phyloP scores from a whole-genome alignment of 768 basidiomycete genomes.

The Boletus sp. region DNA sequence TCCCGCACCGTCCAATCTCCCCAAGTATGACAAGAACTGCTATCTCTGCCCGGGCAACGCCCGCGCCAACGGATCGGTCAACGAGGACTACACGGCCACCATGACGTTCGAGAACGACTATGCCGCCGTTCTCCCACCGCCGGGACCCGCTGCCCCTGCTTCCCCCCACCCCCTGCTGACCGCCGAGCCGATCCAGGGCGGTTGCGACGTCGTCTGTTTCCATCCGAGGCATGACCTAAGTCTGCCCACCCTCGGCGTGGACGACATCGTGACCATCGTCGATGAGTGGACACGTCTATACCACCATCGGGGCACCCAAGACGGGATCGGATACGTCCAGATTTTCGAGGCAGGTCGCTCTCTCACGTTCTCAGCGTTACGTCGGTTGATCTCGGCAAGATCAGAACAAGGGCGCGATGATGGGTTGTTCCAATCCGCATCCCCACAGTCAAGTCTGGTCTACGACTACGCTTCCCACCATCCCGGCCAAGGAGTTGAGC shows the following conservation, averaged over 20 bases:
- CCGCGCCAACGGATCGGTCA: slow-evolving; percentile 68
- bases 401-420: slow-evolving; percentile 89
- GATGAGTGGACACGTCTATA: slow-evolving; percentile 74
- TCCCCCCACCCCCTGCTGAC: slow-evolving; percentile 60
- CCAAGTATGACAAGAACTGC: slow-evolving; percentile 67
- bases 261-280: slow-evolving; percentile 65
- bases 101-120: slow-evolving; percentile 82
- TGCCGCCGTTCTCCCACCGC: slow-evolving; percentile 69
- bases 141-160: slow-evolving; percentile 51
- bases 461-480: slow-evolving; percentile 64
- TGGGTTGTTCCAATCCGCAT: slow-evolving; percentile 95
- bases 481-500: slow-evolving; percentile 65
- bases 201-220: slow-evolving; percentile 88
- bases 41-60: slow-evolving; percentile 88
- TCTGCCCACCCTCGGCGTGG: slow-evolving; percentile 58
- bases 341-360: slow-evolving; percentile 70
- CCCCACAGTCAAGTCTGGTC: slow-evolving; percentile 94
- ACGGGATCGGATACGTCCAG: slow-evolving; percentile 79
- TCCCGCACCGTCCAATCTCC: slow-evolving; percentile 50
- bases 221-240: slow-evolving; percentile 86
- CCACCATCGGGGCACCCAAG: slow-evolving; percentile 51
- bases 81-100: slow-evolving; percentile 66
- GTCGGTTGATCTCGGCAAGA: slow-evolving; percentile 3
- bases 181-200: slow-evolving; percentile 69
- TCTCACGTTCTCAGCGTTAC: background rate